phyloP scores from a whole-genome alignment of 768 basidiomycete genomes.

The Fomitopsis serialis region DNA sequence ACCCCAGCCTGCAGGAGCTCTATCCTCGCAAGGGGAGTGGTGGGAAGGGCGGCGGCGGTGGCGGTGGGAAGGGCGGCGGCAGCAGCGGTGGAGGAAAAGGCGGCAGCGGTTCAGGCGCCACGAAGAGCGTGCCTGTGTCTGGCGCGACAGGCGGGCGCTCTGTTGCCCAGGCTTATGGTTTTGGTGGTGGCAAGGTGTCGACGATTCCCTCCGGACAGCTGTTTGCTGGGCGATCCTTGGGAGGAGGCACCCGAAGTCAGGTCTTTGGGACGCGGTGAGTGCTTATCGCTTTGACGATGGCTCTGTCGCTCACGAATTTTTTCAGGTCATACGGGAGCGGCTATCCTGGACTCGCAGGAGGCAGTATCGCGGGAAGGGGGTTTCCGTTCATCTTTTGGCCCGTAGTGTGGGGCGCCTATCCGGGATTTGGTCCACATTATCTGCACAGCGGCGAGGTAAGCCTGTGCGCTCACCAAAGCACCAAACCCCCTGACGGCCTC shows the following conservation, averaged over 20 bases:
- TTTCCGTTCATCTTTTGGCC: conserved; percentile 73
- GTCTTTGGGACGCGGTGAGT: conserved; percentile 5
- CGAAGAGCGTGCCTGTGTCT: conserved; percentile 13
- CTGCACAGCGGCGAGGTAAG: conserved; percentile 37
- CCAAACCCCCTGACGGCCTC: too few relatives aligned
- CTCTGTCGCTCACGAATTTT: background rate
- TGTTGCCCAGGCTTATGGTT: conserved; percentile 19
- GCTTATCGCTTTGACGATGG: too few relatives aligned
- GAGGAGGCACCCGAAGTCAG: conserved; percentile 42
- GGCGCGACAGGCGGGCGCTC: conserved; percentile 17
- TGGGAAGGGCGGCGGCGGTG: conserved; percentile 12
- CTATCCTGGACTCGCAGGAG: conserved; percentile 43
- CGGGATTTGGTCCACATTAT: conserved; percentile 27
- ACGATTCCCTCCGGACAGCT: conserved; percentile 23
- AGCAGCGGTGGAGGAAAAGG: conserved; percentile 10
- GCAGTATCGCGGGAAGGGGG: conserved; percentile 42
- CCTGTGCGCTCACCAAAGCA: background rate
- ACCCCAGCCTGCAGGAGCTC: too few relatives aligned
- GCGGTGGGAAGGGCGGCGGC: conserved; percentile 6
- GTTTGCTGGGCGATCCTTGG: conserved; percentile 34
- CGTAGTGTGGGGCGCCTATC: conserved; percentile 39
- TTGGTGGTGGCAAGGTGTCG: conserved; percentile 18
- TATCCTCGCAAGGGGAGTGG: background rate
- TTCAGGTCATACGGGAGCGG: conserved; percentile 55
- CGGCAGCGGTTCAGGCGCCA: conserved; percentile 1